Conservation (phyloP, 345 rosid genomes). For the Bruguiera parviflora region DNA sequence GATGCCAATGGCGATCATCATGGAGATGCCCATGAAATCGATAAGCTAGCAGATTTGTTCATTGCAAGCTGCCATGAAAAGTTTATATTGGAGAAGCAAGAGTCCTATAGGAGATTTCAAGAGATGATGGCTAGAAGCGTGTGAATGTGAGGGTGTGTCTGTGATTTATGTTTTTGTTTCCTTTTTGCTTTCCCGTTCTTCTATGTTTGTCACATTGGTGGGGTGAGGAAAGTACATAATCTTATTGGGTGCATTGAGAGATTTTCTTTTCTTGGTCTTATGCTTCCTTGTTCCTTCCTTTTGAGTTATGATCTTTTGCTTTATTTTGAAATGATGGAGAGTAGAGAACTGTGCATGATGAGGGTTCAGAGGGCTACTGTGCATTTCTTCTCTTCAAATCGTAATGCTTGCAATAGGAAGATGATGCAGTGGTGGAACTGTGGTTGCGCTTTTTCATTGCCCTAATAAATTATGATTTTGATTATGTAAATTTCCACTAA, state of each 20-base stretch:
- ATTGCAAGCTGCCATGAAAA: slow-evolving; percentile 83
- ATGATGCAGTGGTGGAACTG: not conserved
- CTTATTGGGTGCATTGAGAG: not conserved
- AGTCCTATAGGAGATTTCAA: slow-evolving; percentile 87
- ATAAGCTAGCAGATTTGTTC: slow-evolving; percentile 73
- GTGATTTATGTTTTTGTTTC: not conserved
- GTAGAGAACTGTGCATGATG: slow-evolving; percentile 6
- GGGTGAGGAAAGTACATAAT: slow-evolving; percentile 20
- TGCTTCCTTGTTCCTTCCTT: not conserved
- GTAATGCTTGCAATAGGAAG: slow-evolving; percentile 6
- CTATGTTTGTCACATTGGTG: slow-evolving; percentile 23
- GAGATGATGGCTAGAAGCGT: slow-evolving; percentile 72
- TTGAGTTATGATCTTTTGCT: not conserved
- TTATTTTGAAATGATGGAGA: slow-evolving; percentile 4
- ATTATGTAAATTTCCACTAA: too few relatives aligned
- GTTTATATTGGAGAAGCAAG: slow-evolving; percentile 89
- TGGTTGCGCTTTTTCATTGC: not conserved
- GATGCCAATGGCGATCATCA: not conserved
- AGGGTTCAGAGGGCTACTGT: not conserved
- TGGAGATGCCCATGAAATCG: slow-evolving; percentile 54
- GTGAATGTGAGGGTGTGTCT: slow-evolving; percentile 17
- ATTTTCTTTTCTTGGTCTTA: not conserved
- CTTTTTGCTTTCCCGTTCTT: slow-evolving; percentile 24
- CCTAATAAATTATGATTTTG: not conserved
- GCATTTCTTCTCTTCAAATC: slow-evolving; percentile 2